Percentiles rank a stretch among this genome's conserved stretches.
These are phyloP conservation scores for Dipteronia sinensis DNA, from an alignment of 345 rosid genomes.

Conservation along the genomic window DNA sequence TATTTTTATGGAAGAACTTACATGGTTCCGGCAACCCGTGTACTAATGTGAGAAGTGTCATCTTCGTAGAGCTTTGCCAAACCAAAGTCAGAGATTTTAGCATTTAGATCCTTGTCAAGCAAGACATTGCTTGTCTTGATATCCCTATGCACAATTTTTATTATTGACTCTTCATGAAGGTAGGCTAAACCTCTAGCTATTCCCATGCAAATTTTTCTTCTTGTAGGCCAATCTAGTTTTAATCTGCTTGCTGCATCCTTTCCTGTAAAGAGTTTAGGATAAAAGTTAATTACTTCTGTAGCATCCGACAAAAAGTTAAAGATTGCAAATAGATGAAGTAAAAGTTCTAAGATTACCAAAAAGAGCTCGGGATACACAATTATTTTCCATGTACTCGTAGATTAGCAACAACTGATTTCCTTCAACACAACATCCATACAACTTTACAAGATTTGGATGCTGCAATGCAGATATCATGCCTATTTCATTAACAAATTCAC, in stretches of 20 bases:
- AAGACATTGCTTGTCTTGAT: slow-evolving; percentile 89
- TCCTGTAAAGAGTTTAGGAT: slow-evolving; percentile 37
- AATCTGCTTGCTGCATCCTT: slow-evolving; percentile 44
- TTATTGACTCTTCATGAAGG: slow-evolving; percentile 83
- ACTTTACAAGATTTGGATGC: slow-evolving; percentile 79
- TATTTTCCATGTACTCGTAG: slow-evolving; percentile 78
- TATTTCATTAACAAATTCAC: slow-evolving; percentile 73
- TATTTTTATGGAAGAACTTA: slow-evolving; percentile 33
- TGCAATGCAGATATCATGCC: slow-evolving; percentile 79
- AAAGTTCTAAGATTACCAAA: slow-evolving; percentile 46
- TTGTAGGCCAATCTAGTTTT: slow-evolving; percentile 71
- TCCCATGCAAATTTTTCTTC: slow-evolving; percentile 69
- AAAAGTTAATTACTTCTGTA: neutral
- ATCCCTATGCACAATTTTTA: slow-evolving; percentile 93
- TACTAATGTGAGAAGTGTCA: slow-evolving; percentile 83
- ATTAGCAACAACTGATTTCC: slow-evolving; percentile 68
- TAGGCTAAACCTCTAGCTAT: slow-evolving; percentile 77
- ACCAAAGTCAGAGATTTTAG: slow-evolving; percentile 94
- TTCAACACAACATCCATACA: slow-evolving; percentile 79
- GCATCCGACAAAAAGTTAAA: neutral
- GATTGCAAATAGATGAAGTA: neutral
- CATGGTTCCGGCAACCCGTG: slow-evolving; percentile 88
- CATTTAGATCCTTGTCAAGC: slow-evolving; percentile 76
- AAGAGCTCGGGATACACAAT: slow-evolving; percentile 63
- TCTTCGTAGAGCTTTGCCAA: slow-evolving; percentile 85